phyloP scores from a whole-genome alignment of 1,284 basidiomycete species.

The Ceratobasidium sp. region DNA sequence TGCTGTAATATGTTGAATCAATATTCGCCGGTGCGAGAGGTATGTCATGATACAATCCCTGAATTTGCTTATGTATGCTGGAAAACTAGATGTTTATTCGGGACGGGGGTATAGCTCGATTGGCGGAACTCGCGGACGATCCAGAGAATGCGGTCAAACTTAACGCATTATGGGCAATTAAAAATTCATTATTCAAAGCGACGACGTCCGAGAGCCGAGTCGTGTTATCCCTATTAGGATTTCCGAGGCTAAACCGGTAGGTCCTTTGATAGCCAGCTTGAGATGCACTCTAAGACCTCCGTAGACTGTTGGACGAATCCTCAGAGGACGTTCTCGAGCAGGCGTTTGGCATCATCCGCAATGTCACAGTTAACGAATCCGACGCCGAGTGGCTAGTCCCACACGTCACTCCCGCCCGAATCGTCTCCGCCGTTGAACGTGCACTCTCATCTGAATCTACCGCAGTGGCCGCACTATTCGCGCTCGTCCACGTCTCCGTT shows the following conservation, averaged over 20 bases:
- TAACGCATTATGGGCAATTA: slow-evolving; percentile 37
- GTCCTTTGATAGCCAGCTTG: background rate
- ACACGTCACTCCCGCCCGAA: slow-evolving; percentile 3
- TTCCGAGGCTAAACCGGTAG: slow-evolving; percentile 22
- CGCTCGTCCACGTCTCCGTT: slow-evolving; percentile 6
- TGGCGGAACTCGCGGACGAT: slow-evolving; percentile 26
- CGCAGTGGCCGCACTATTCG: slow-evolving; percentile 21
- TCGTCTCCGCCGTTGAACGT: slow-evolving; percentile 29
- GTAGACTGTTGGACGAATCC: slow-evolving; percentile 28
- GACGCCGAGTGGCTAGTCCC: slow-evolving; percentile 41
- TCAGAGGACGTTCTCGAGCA: slow-evolving; percentile 29
- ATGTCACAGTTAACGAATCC: slow-evolving; percentile 10
- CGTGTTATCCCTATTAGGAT: background rate
- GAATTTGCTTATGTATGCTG: background rate
- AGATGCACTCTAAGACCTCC: too few relatives aligned
- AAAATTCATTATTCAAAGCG: slow-evolving; percentile 25
- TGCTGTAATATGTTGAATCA: slow-evolving; percentile 42
- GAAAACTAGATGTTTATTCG: slow-evolving; percentile 36
- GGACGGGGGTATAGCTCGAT: slow-evolving; percentile 26
- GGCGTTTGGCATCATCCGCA: slow-evolving; percentile 32
- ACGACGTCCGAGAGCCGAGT: slow-evolving; percentile 11
- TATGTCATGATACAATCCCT: background rate
- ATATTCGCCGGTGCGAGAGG: slow-evolving; percentile 41
- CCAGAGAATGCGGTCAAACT: slow-evolving; percentile 21
- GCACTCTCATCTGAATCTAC: slow-evolving; percentile 7